These are phyloP conservation scores for Aspergillus nidulans DNA, from an alignment of 495 filamentous ascomycete species.

Conservation along the genomic window DNA sequence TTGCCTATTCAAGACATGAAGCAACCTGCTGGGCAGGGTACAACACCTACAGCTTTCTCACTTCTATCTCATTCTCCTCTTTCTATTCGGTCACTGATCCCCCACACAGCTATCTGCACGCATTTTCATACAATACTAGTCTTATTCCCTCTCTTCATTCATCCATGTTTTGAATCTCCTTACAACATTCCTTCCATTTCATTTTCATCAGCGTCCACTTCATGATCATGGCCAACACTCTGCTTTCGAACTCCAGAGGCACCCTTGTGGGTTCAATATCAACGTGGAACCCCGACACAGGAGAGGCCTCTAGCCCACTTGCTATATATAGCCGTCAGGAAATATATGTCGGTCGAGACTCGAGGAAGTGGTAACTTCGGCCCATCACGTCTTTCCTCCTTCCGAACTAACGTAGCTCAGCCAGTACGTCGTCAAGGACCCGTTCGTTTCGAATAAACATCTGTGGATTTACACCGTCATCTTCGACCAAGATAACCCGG, in stretches of 20 bases:
- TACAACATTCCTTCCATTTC: background rate
- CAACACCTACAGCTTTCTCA: background rate
- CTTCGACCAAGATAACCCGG: conserved; percentile 36
- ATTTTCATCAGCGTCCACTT: background rate
- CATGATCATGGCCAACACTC: background rate
- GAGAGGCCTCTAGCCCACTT: background rate
- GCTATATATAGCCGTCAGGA: conserved; percentile 29
- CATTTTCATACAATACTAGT: no score
- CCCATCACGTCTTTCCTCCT: background rate
- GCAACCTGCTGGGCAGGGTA: background rate
- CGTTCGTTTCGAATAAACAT: conserved; percentile 52
- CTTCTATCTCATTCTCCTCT: background rate
- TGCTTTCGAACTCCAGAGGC: background rate
- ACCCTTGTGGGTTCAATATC: conserved; percentile 25
- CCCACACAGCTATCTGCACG: no score
- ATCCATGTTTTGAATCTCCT: no score
- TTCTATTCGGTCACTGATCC: no score
- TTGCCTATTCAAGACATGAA: background rate
- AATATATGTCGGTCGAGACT: conserved; percentile 37
- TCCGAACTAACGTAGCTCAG: conserved; percentile 22
- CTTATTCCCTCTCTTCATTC: no score
- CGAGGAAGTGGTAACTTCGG: conserved; percentile 23
- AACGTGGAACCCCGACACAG: conserved; percentile 17
- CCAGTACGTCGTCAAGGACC: conserved; percentile 37
- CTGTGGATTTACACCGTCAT: conserved; percentile 59